Conservation (phyloP, 306 rosid species). For the Acacia melanoxylon region DNA sequence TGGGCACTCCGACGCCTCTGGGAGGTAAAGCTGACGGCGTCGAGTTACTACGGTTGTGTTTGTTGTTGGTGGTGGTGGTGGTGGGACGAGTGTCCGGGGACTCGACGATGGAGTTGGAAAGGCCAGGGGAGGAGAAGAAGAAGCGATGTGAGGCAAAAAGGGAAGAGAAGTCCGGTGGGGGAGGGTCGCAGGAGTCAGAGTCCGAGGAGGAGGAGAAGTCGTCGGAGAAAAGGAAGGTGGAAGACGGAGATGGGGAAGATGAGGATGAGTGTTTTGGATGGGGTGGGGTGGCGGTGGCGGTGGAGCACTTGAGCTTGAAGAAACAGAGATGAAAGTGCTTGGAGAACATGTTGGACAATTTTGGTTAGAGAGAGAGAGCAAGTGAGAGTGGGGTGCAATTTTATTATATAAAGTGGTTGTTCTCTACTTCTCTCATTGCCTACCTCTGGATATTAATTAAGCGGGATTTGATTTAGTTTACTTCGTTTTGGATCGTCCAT, state of each 20-base stretch:
- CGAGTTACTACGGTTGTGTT: neutral
- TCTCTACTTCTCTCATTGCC: neutral
- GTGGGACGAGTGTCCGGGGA: constrained; percentile 38
- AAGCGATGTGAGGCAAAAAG: constrained; percentile 71
- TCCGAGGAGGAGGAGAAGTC: constrained; percentile 37
- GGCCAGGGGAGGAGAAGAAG: constrained; percentile 94
- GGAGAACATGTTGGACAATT: constrained; percentile 53
- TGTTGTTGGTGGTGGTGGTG: neutral
- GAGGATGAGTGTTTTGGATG: constrained; percentile 10
- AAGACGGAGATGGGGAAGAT: constrained; percentile 12
- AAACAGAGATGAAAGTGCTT: constrained; percentile 65
- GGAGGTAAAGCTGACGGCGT: neutral
- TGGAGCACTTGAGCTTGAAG: constrained; percentile 63
- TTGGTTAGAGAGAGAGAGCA: neutral
- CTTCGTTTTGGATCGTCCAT: neutral
- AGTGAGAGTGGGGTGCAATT: neutral
- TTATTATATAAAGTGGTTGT: neutral
- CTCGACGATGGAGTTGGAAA: constrained; percentile 79
- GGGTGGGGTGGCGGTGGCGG: constrained; percentile 21
- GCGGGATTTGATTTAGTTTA: neutral
- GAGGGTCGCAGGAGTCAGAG: constrained; percentile 29
- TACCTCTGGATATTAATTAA: neutral
- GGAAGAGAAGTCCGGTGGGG: constrained; percentile 69
- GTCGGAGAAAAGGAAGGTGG: constrained; percentile 15
- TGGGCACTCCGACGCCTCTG: constrained; percentile 48